Evolutionary conservation across 805 yeast species (phyloP).

Genomic region (Wilhelminamyces savonicus): DNA sequence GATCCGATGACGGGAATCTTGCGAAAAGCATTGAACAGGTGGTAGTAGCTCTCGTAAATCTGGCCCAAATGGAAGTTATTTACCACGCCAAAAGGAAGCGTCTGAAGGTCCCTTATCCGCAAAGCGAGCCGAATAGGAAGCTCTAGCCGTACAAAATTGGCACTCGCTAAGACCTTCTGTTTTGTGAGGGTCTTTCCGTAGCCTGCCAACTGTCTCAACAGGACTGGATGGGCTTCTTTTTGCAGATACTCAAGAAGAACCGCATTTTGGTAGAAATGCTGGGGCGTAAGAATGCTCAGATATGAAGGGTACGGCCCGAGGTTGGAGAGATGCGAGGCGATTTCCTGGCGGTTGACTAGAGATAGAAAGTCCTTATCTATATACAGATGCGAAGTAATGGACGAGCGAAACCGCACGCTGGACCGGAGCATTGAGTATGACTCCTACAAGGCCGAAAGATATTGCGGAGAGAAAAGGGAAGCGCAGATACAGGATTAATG

Average conservation of each 20-base stretch:
- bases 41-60: conserved; percentile 84
- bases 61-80: conserved; percentile 81
- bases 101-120: conserved; percentile 72
- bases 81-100: conserved; percentile 75
- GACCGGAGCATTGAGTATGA: no score
- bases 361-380: conserved; percentile 31
- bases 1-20: conserved; percentile 62
- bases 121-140: conserved; percentile 79
- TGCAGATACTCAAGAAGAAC: conserved; percentile 57
- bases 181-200: conserved; percentile 75
- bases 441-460: no score
- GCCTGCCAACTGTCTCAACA: conserved; percentile 83
- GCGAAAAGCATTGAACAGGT: conserved; percentile 81
- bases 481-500: no score
- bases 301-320: conserved; percentile 38
- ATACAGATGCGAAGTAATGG: conserved; percentile 23
- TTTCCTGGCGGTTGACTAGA: conserved; percentile 20
- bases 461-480: no score
- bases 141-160: conserved; percentile 83
- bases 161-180: conserved; percentile 74
- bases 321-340: conserved; percentile 23
- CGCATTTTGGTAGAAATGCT: conserved; percentile 83
- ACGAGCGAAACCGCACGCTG: background rate
- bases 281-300: conserved; percentile 41
- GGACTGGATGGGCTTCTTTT: conserved; percentile 78